Evolutionary conservation across 1,284 basidiomycete species (phyloP), one percentile per base, ranked within the genome.

Genomic region (Nidula niveotomentosa): DNA sequence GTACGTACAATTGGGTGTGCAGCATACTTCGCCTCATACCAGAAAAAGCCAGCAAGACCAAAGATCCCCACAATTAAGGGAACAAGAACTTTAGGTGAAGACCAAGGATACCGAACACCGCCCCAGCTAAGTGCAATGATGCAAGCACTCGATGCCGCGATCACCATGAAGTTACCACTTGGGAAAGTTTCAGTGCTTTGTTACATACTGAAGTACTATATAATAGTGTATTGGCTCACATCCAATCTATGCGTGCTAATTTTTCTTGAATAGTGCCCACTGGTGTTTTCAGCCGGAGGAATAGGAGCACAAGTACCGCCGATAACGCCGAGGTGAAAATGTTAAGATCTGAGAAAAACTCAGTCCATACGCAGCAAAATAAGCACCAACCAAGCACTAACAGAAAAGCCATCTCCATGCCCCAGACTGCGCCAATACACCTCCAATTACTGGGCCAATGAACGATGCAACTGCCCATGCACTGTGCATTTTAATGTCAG

Each of bases 41-140:
- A n/a, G 15, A 74, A 58, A 54, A 76, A 78, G 1, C 52, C 56
- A 0, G 59, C 50, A 8, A 79, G 54, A 0, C 71, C 63, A 1
- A 66, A 44, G 4, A 77, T 44, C 0, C 78, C 78, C 4, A 79
- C 41, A 41, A 75, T 64, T 0, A 82, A 64, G 0, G 79, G 78
- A 0, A 68, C 72, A 2, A 81, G 66, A 2, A 79, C 75, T 1
- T 64, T 65, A 1, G 62, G 63, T 0, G 74, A 75, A n/a, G 37
- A 51, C 80, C 80, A 82, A 0, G 73, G 58, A 49, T 69, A 72
- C 2, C 56, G 59, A 6, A 72, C 66, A 3, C 77, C 76, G 3
- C 69, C 76, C 71, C 73, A 77, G 0, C 74, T 75, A 8, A 78
- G 56, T 0, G 62, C 76, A n/a, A 77, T 58, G 3, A 69, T 61